Percentiles rank a stretch among this genome's conserved stretches.
phyloP scores from a whole-genome alignment of 495 filamentous ascomycete species.

The Aspergillus egyptiacus region DNA sequence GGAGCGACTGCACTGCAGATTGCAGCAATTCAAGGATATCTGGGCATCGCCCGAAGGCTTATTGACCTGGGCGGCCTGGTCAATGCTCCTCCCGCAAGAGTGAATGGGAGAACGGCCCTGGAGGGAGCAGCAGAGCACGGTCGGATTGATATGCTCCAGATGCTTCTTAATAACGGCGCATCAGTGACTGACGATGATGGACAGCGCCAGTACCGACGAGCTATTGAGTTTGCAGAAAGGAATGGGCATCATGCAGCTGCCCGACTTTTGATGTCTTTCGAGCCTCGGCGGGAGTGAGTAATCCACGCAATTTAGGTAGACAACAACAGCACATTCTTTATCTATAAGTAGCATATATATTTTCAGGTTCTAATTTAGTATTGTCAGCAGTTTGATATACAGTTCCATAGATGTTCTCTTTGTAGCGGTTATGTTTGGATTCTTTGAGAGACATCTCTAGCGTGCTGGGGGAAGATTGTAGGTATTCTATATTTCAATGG shows the following conservation, averaged over 20 bases:
- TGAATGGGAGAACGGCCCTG: constrained; percentile 34
- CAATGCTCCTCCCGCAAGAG: constrained; percentile 23
- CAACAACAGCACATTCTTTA: too few relatives aligned
- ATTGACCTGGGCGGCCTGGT: constrained; percentile 21
- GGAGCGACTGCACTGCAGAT: constrained; percentile 20
- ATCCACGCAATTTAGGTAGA: too few relatives aligned
- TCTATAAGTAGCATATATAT: too few relatives aligned
- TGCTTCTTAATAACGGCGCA: constrained; percentile 31
- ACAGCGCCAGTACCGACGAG: constrained; percentile 10
- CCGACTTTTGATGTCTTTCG: constrained; percentile 3
- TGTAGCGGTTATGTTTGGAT: too few relatives aligned
- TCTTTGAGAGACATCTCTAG: too few relatives aligned
- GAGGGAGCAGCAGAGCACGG: constrained; percentile 40
- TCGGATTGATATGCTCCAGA: constrained; percentile 40
- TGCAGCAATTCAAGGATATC: constrained; percentile 24
- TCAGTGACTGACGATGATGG: constrained; percentile 22
- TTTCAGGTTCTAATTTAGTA: too few relatives aligned
- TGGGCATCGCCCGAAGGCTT: constrained; percentile 19
- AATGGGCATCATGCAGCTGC: constrained; percentile 17
- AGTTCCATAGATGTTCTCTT: too few relatives aligned
- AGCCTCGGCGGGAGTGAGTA: not conserved
- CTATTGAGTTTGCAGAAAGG: constrained; percentile 13
- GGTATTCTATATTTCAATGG: too few relatives aligned
- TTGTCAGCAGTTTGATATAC: too few relatives aligned
- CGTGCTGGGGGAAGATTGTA: too few relatives aligned